Evolutionary conservation across 192 early-diverging fungal species (phyloP).

Genomic region (Coemansia sp.): DNA sequence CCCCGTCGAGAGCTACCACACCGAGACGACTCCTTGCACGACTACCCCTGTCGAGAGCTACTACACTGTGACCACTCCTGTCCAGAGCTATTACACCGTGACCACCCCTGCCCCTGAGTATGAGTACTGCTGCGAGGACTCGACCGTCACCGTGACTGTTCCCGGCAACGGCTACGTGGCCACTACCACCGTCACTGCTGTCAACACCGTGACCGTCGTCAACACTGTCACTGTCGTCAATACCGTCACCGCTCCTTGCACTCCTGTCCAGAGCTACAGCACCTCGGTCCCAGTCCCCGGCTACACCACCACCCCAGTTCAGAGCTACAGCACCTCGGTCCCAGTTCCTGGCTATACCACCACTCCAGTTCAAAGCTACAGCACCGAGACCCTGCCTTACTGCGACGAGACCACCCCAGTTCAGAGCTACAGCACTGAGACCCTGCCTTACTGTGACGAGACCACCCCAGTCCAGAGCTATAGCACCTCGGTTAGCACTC

Average conservation of each 20-base stretch:
- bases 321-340: constrained; percentile 13
- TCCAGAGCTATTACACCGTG: constrained; percentile 8
- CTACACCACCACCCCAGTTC: constrained; percentile 4
- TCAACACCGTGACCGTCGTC: constrained; percentile 1
- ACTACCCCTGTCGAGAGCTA: constrained; percentile 6
- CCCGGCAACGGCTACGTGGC: constrained; percentile 16
- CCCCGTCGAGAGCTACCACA: constrained; percentile 10
- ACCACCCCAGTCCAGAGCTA: constrained; percentile 16
- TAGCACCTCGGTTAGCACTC: background rate
- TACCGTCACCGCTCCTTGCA: constrained; percentile 18
- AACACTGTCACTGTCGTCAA: constrained; percentile 8
- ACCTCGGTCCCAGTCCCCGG: constrained; percentile 1
- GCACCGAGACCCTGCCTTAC: background rate
- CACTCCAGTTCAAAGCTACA: constrained; percentile 10
- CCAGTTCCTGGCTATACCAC: background rate
- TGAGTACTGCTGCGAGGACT: constrained; percentile 49
- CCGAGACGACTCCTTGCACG: constrained; percentile 7
- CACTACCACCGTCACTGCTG: constrained; percentile 19
- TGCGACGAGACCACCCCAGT: constrained; percentile 1
- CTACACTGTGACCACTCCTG: background rate
- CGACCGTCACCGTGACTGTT: constrained; percentile 37
- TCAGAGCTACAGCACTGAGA: constrained; percentile 10
- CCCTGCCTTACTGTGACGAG: background rate
- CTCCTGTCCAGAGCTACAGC: constrained; percentile 14
- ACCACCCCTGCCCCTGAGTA: constrained; percentile 21